A percentile compares a stretch with the other conserved stretches of the same genome.
Conservation (phyloP, 345 rosid species). For the Pseudoturritis turrita region DNA sequence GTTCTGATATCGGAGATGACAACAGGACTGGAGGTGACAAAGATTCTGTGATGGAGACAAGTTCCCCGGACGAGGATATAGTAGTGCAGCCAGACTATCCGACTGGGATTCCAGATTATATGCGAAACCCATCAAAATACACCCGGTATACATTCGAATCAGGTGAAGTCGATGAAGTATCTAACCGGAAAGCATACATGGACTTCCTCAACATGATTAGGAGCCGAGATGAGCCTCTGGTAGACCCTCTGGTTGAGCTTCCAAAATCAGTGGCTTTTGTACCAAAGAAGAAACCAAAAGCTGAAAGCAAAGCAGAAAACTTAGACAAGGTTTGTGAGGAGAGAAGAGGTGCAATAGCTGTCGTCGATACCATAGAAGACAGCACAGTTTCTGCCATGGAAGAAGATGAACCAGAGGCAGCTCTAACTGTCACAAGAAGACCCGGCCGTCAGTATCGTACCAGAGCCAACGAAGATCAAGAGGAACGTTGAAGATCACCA, state of each 20-base stretch:
- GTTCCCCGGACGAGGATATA: constrained; percentile 6
- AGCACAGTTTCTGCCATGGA: constrained; percentile 52
- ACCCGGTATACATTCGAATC: constrained; percentile 61
- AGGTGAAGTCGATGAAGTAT: constrained; percentile 56
- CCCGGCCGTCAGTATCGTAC: constrained; percentile 54
- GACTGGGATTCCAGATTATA: constrained; percentile 62
- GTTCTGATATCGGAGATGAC: constrained; percentile 36
- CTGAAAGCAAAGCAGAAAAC: constrained; percentile 20
- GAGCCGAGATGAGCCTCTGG: constrained; percentile 29
- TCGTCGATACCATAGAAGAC: constrained; percentile 33
- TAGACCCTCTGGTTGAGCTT: constrained; percentile 38
- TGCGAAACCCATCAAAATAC: constrained; percentile 73
- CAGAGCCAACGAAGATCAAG: constrained; percentile 40
- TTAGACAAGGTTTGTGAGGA: constrained; percentile 23
- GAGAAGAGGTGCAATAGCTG: constrained; percentile 42
- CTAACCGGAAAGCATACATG: constrained; percentile 58
- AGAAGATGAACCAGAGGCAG: constrained; percentile 56
- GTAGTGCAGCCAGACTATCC: constrained; percentile 26
- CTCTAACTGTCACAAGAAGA: constrained; percentile 15
- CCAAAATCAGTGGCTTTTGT: constrained; percentile 58
- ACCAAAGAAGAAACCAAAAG: constrained; percentile 49
- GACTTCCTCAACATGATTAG: constrained; percentile 49
- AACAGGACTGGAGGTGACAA: constrained; percentile 33
- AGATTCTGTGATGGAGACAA: constrained; percentile 30
- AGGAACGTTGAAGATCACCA: constrained; percentile 21